Evolutionary conservation across 805 yeast genomes (phyloP).

Genomic region (Metschnikowia cerradonensis): DNA sequence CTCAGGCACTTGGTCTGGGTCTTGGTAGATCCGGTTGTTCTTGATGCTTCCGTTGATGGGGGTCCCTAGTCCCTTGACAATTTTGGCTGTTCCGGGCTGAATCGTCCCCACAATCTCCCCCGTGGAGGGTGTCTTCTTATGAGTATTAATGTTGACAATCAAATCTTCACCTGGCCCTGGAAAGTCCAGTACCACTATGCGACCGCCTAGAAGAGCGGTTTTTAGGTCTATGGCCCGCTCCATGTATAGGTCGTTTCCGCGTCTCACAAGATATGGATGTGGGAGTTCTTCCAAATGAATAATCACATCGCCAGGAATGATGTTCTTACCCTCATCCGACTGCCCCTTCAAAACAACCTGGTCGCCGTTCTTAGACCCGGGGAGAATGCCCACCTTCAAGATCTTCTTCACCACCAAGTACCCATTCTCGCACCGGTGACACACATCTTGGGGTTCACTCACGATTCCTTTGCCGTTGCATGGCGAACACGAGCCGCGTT

Average conservation of each 20-base stretch:
- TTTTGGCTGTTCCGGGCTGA: slow-evolving; percentile 45
- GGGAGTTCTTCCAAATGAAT: slow-evolving; percentile 45
- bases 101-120: slow-evolving; percentile 53
- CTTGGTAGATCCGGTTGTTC: slow-evolving; percentile 26
- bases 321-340: slow-evolving; percentile 59
- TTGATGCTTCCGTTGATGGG: slow-evolving; percentile 39
- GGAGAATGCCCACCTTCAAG: slow-evolving; percentile 48
- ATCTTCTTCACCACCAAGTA: slow-evolving; percentile 46
- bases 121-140: slow-evolving; percentile 23
- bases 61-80: slow-evolving; percentile 56
- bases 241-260: slow-evolving; percentile 41
- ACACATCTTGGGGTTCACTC: slow-evolving; percentile 20
- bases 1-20: neutral
- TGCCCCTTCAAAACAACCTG: slow-evolving; percentile 51
- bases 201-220: slow-evolving; percentile 59
- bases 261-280: slow-evolving; percentile 39
- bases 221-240: slow-evolving; percentile 45
- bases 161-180: slow-evolving; percentile 30
- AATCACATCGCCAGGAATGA: slow-evolving; percentile 65
- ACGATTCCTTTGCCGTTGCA: slow-evolving; percentile 36
- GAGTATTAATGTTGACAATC: slow-evolving; percentile 32
- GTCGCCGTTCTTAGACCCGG: slow-evolving; percentile 55
- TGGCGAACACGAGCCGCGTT: slow-evolving; percentile 27
- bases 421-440: slow-evolving; percentile 32
- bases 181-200: slow-evolving; percentile 31